These are phyloP conservation scores for Crepidotus variabilis DNA, from an alignment of 768 basidiomycete genomes.

Conservation along the genomic window DNA sequence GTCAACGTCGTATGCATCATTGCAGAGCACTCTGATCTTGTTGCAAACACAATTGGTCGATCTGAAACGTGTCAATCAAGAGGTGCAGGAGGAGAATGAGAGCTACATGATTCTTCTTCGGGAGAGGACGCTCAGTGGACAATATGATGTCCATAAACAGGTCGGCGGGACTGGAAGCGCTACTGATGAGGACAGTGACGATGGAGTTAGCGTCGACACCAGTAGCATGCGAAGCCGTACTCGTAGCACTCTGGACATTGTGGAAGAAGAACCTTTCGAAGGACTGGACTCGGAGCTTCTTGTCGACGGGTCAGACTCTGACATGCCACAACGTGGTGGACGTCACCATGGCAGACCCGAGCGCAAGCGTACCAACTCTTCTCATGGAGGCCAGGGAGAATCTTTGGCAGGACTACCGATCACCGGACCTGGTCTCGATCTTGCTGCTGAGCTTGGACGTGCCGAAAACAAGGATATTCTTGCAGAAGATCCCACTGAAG, in stretches of 20 bases:
- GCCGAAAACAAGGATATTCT: conserved; percentile 86
- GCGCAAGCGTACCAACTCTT: conserved; percentile 52
- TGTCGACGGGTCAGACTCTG: conserved; percentile 29
- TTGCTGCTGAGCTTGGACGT: conserved; percentile 88
- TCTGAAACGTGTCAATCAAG: conserved; percentile 82
- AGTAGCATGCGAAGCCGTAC: conserved; percentile 55
- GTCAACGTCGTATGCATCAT: conserved; percentile 77
- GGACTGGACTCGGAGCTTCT: conserved; percentile 36
- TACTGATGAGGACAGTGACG: conserved; percentile 36
- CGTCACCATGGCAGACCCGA: conserved; percentile 39
- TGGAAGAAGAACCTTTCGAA: conserved; percentile 55
- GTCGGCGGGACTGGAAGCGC: conserved; percentile 44
- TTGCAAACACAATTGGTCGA: conserved; percentile 84
- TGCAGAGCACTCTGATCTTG: conserved; percentile 82
- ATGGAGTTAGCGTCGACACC: conserved; percentile 42
- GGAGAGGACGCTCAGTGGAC: conserved; percentile 88
- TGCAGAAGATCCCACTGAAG: conserved; percentile 50
- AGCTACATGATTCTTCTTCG: conserved; percentile 92
- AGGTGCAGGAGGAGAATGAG: conserved; percentile 94
- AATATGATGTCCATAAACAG: conserved; percentile 73
- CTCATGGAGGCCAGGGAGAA: conserved; percentile 64
- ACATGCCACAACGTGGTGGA: conserved; percentile 29
- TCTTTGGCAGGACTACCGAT: conserved; percentile 84
- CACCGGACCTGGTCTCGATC: conserved; percentile 84
- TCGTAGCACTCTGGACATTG: conserved; percentile 57